These are phyloP conservation scores for Begonia fuchsioides DNA, from an alignment of 306 rosid species.

Conservation along the genomic window DNA sequence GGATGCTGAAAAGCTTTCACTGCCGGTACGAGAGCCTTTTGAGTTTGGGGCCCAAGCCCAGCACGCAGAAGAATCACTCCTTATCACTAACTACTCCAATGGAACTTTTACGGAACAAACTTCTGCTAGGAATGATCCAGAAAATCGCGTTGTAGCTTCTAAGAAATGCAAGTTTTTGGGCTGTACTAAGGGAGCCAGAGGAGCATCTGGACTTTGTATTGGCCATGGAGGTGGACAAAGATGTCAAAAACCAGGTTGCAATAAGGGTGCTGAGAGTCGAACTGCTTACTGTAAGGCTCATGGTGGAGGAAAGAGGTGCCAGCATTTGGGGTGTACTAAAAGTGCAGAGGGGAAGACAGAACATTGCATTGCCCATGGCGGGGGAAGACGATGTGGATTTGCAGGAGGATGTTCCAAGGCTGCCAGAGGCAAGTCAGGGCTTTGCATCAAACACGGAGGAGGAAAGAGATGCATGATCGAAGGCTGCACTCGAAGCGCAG, in stretches of 20 bases:
- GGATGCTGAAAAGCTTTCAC: slow-evolving; percentile 21
- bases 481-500: slow-evolving; percentile 86
- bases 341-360: slow-evolving; percentile 99
- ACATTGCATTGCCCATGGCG: slow-evolving; percentile 91
- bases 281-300: slow-evolving; percentile 97
- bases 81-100: slow-evolving; percentile 31
- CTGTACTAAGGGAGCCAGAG: slow-evolving; percentile 82
- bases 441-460: slow-evolving; percentile 95
- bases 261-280: slow-evolving; percentile 95
- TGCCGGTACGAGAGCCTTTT: slow-evolving; percentile 25
- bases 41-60: slow-evolving; percentile 26
- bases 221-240: slow-evolving; percentile 99
- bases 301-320: slow-evolving; percentile 96
- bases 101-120: slow-evolving; percentile 34
- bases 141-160: slow-evolving; percentile 33
- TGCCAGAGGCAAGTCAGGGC: slow-evolving; percentile 94
- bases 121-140: slow-evolving; percentile 30
- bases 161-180: slow-evolving; percentile 64
- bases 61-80: slow-evolving; percentile 30
- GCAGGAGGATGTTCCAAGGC: slow-evolving; percentile 71
- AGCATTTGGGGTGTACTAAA: slow-evolving; percentile 82
- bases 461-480: slow-evolving; percentile 80
- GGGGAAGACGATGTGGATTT: slow-evolving; percentile 78
- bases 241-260: slow-evolving; percentile 92
- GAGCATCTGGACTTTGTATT: slow-evolving; percentile 93